Base-by-base conservation (phyloP, 768 basidiomycete species). In the Terana coerulea region DNA sequence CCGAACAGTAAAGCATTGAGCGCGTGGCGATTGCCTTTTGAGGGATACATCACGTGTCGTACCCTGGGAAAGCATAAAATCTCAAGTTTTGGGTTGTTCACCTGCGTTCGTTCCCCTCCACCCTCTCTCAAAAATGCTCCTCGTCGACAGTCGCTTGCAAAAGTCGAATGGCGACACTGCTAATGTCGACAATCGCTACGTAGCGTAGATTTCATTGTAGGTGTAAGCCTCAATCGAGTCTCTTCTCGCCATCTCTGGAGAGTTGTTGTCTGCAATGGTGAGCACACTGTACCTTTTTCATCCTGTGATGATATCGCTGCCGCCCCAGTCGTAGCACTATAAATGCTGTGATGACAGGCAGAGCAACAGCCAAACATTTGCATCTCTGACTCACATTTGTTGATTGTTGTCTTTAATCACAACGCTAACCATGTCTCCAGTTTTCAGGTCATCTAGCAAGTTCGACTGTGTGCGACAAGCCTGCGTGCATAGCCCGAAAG, bases 281-380 rank as follows among this genome's bases (percentile, higher is more conserved):
- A 58, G 57, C 40, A 19, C 5, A 7, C 17, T 8, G 10, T 48
- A 7, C 17, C 19, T 29, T 29, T 17, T 43, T 17, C 2, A 7
- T 7, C n/a, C 12, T 3, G 34, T 59, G 62, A 63, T 63, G 62
- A 63, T 54, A 59, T 53, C 54, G 54, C 54, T 63, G 62, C 60
- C 62, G 62, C 62, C 62, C 62, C 62, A 63, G 62, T 63, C 62
- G 54, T 63, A 63, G 60, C 58, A 44, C 22, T 36, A 17, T 11
- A 14, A n/a, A n/a, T 35, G 60, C 60, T 59, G 40, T 61, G 62
- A 63, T 58, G 62, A 63, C 54, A 61, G 58, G 60, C 62, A 63
- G 54, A 59, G 62, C 62, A 63, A 55, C 37, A 63, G 60, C 62
- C 62, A 63, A 63, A 63, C 58, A 47, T 49, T 63, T 61, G 62